Percentiles rank a stretch among this genome's conserved stretches.
These are phyloP conservation scores for Hibiscus mutabilis DNA, from an alignment of 345 rosid genomes.

Conservation along the genomic window DNA sequence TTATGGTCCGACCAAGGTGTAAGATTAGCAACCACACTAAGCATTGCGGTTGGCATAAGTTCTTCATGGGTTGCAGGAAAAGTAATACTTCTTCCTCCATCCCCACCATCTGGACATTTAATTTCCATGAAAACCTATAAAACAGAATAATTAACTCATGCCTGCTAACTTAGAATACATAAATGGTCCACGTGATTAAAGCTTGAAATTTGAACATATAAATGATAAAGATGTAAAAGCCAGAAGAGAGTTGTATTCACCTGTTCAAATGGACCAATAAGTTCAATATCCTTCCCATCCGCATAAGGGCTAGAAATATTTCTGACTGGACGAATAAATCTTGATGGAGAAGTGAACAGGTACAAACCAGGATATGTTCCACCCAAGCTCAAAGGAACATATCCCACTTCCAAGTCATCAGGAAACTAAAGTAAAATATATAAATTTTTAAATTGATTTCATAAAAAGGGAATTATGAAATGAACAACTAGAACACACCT, in stretches of 20 bases:
- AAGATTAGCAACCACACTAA: constrained; percentile 94
- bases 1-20: constrained; percentile 99
- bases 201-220: not conserved
- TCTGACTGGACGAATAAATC: constrained; percentile 84
- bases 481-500: constrained; percentile 40
- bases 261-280: constrained; percentile 98
- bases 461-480: not conserved
- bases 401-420: constrained; percentile 90
- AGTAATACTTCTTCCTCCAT: constrained; percentile 69
- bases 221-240: not conserved
- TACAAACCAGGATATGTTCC: constrained; percentile 92
- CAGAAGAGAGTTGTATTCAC: constrained; percentile 25
- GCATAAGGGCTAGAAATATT: constrained; percentile 45
- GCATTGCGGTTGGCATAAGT: constrained; percentile 88
- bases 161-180: constrained; percentile 9
- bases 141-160: constrained; percentile 12
- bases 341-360: constrained; percentile 75
- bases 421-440: constrained; percentile 55
- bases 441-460: not conserved
- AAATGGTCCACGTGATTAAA: not conserved
- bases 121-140: constrained; percentile 93
- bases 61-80: constrained; percentile 91
- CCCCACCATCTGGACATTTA: constrained; percentile 92
- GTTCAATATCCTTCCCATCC: constrained; percentile 46
- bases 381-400: constrained; percentile 82